Percentiles rank a stretch among this genome's conserved stretches.
Conservation (phyloP, 495 filamentous ascomycete species). For the Penicillium soppii region DNA sequence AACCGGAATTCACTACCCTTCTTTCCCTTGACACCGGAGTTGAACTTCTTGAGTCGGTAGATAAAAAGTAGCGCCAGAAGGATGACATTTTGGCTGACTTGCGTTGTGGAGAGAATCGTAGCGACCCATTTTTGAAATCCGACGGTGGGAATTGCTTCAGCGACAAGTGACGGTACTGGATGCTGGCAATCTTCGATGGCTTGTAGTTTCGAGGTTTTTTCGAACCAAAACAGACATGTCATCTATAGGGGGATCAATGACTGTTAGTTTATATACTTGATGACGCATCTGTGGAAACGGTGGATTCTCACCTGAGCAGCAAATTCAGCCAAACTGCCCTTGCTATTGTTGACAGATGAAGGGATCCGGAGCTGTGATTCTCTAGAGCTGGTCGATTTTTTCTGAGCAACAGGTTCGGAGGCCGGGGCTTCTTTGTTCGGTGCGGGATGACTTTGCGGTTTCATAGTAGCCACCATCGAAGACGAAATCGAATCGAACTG, state of each 20-base stretch:
- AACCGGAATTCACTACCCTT: slow-evolving; percentile 94
- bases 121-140: slow-evolving; percentile 95
- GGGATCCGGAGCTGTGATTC: slow-evolving; percentile 71
- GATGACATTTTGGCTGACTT: slow-evolving; percentile 96
- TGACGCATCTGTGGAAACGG: background rate
- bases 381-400: slow-evolving; percentile 41
- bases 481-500: slow-evolving; percentile 25
- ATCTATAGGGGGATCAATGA: slow-evolving; percentile 52
- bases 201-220: slow-evolving; percentile 74
- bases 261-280: slow-evolving; percentile 5
- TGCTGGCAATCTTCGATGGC: slow-evolving; percentile 65
- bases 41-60: slow-evolving; percentile 86
- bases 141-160: slow-evolving; percentile 70
- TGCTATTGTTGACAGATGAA: slow-evolving; percentile 67
- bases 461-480: slow-evolving; percentile 26
- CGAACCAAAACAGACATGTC: slow-evolving; percentile 98
- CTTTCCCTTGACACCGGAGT: slow-evolving; percentile 82
- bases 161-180: slow-evolving; percentile 52
- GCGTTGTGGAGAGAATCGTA: slow-evolving; percentile 85
- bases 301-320: slow-evolving; percentile 66
- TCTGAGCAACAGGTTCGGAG: slow-evolving; percentile 22
- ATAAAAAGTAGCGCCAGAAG: slow-evolving; percentile 89
- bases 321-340: slow-evolving; percentile 76
- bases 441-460: slow-evolving; percentile 21
- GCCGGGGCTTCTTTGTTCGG: slow-evolving; percentile 24